Base-by-base conservation (phyloP, 176 grass and related monocot species). In the Pontederia crassipes region DNA sequence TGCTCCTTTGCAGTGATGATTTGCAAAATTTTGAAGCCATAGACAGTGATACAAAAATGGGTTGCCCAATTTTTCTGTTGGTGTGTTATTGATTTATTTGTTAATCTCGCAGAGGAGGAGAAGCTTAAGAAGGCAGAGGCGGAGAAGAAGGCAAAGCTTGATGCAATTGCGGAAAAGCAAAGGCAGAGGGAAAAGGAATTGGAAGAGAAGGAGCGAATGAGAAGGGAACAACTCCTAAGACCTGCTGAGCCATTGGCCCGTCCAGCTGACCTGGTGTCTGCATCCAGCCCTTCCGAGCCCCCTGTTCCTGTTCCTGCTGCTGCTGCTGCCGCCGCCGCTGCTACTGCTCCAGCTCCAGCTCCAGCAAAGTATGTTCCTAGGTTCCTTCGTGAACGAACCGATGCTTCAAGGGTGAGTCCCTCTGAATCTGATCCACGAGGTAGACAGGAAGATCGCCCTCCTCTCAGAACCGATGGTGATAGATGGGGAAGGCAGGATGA, bases 71-170 rank as follows among this genome's bases (percentile, higher is more conserved):
- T 66, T 6, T 20, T 73, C 56, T 11, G 52, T 71, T 4, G 45
- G 2, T 40, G 32, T 40, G 2, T 3, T 82, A 46, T 66, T 1
- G 4, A 52, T 56, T 78, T 12, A 40, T 48, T 28, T 48, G 17
- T 59, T 76, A 14, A 27, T 45, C n/a, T 46, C 79, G 46, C 84
- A 97, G 93, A 97, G 72, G 93, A 97, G 75, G 93, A 97, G 65
- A 91, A 57, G 45, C 82, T 69, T 70, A 97, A 83, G 61, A 88
- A 46, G 69, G 93, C 91, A 46, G 93, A 91, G 49, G 71, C 76
- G 0, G 93, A 97, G 59, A 74, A 55, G 53, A 97, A 88, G 66
- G 81, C 84, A 12, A 97, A 87, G 64, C 79, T 97, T n/a, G 93
- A 92, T 10, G 87, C 93, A 4, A 91, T 97, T 58, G 87, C 81